Percentiles rank a stretch among this genome's conserved stretches.
phyloP scores from a whole-genome alignment of 495 filamentous ascomycete genomes.

The Lindgomyces ingoldianus region DNA sequence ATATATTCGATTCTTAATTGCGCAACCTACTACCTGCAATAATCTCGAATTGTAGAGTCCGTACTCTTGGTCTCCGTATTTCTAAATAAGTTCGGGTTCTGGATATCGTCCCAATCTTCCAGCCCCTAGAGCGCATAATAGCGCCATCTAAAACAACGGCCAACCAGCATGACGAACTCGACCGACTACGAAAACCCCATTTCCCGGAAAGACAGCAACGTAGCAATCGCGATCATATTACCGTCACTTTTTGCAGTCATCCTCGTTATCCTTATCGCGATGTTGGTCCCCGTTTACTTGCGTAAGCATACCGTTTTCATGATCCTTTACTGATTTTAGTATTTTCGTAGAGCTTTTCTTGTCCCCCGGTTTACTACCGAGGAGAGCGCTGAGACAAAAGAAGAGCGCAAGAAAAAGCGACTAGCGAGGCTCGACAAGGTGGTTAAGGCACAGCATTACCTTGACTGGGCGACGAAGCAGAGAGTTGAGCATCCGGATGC shows the following conservation, averaged over 20 bases:
- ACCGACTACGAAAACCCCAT: not conserved
- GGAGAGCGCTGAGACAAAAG: conserved; percentile 10
- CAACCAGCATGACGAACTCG: not conserved
- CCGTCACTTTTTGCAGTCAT: conserved; percentile 23
- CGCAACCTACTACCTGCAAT: not conserved
- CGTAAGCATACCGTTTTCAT: not conserved
- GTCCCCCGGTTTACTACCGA: not conserved
- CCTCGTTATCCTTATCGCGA: conserved; percentile 16
- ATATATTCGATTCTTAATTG: not conserved
- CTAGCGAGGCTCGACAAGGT: conserved; percentile 22
- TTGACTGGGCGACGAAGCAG: conserved; percentile 28
- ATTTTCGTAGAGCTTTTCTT: not conserved
- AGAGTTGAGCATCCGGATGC: conserved; percentile 21
- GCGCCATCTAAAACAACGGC: not conserved
- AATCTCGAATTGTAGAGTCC: not conserved
- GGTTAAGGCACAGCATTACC: conserved; percentile 29
- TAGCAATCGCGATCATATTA: conserved; percentile 19
- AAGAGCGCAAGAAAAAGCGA: conserved; percentile 25
- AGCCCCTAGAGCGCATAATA: not conserved
- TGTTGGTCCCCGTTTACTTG: conserved; percentile 5
- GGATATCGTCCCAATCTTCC: not conserved
- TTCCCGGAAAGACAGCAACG: not conserved
- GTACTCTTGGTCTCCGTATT: not conserved
- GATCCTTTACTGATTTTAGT: not conserved
- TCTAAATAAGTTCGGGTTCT: not conserved